Conservation (phyloP, 2,329 filamentous ascomycete species). For the Orbilia blumenaviensis region DNA sequence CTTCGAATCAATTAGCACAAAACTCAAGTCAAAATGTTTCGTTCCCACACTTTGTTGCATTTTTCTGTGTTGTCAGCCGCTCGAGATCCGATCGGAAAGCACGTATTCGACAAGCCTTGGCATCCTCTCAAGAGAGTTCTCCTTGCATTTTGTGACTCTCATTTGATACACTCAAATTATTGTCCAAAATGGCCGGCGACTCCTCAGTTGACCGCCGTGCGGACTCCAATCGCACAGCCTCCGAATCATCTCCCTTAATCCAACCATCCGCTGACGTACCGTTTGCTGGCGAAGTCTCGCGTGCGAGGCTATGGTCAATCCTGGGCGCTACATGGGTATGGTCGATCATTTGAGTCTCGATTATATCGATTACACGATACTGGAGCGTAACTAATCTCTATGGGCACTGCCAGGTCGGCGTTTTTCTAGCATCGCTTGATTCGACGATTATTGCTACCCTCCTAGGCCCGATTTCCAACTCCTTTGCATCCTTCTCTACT, state of each 20-base stretch:
- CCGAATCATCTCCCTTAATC: slow-evolving; percentile 29
- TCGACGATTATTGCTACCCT: slow-evolving; percentile 86
- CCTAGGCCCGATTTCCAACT: slow-evolving; percentile 81
- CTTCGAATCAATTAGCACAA: no score
- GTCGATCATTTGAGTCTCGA: background rate
- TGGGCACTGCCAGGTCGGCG: slow-evolving; percentile 21
- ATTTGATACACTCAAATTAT: background rate
- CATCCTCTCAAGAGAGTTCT: background rate
- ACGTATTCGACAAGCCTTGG: background rate
- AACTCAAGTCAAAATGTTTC: no score
- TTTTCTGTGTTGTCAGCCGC: slow-evolving; percentile 7
- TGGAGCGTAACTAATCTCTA: background rate
- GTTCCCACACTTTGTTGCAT: background rate
- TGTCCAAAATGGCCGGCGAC: background rate
- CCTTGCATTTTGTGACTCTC: background rate
- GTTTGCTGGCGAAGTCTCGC: slow-evolving; percentile 41
- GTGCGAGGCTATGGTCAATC: slow-evolving; percentile 46
- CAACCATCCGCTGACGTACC: slow-evolving; percentile 5
- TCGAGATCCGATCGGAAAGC: slow-evolving; percentile 8
- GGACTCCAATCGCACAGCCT: background rate
- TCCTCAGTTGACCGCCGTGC: background rate
- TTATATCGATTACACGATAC: background rate
- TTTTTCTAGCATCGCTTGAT: slow-evolving; percentile 65
- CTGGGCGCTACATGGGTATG: slow-evolving; percentile 47
- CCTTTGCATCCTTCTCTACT: slow-evolving; percentile 80